phyloP scores from a whole-genome alignment of 257 asterid genomes.

The Primulina huaijiensis region DNA sequence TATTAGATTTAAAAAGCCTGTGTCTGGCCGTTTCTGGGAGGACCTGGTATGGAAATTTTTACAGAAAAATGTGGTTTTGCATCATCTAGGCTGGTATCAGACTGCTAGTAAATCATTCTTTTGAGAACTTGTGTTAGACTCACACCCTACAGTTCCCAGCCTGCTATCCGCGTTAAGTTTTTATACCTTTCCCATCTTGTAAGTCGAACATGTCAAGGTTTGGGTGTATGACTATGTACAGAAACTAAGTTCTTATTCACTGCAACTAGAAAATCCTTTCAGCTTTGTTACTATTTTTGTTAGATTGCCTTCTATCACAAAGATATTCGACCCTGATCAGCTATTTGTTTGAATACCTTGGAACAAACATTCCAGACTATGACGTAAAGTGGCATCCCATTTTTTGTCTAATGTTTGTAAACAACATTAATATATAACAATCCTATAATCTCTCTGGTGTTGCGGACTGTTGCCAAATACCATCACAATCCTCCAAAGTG shows the following conservation, averaged over 20 bases:
- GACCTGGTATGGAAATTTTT: conserved; percentile 65
- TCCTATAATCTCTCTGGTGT: not conserved
- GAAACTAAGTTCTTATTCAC: not conserved
- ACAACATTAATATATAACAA: not conserved
- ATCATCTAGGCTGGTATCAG: not conserved
- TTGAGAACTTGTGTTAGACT: not conserved
- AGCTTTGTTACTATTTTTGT: not conserved
- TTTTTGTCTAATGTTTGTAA: not conserved
- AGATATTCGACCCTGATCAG: not conserved
- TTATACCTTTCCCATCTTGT: not conserved
- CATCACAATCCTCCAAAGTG: not conserved
- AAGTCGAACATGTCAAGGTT: not conserved
- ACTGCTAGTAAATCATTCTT: too few species aligned
- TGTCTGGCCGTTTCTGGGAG: conserved; percentile 98
- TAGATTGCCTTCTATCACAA: not conserved
- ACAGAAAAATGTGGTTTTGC: conserved; percentile 4
- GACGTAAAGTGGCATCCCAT: not conserved
- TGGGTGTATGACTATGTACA: conserved; percentile 1
- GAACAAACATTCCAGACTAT: not conserved
- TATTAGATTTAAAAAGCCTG: conserved; percentile 84
- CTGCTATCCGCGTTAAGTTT: not conserved
- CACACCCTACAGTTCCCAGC: not conserved
- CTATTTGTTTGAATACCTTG: not conserved
- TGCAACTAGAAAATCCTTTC: not conserved
- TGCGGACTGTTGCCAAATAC: not conserved